Conservation (phyloP, 257 asterid genomes). For the Lycium barbarum region DNA sequence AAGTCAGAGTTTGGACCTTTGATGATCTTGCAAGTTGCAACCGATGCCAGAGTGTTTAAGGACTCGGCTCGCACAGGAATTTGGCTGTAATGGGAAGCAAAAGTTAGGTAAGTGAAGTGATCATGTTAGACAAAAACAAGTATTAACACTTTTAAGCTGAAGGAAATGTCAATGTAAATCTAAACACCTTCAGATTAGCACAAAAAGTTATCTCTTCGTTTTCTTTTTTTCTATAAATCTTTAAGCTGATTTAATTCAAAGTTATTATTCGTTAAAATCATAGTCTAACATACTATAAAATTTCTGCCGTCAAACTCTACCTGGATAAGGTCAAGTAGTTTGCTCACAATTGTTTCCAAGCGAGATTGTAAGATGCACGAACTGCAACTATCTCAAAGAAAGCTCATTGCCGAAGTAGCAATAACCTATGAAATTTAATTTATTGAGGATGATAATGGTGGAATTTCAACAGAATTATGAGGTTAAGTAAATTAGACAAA, state of each 20-base stretch:
- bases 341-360: not conserved
- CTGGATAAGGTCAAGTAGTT: not conserved
- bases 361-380: not conserved
- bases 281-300: no score
- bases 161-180: not conserved
- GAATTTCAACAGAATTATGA: not conserved
- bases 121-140: not conserved
- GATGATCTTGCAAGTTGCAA: not conserved
- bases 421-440: not conserved
- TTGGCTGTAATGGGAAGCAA: not conserved
- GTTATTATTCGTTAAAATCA: no score
- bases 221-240: no score
- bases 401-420: not conserved
- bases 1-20: not conserved
- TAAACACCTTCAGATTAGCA: not conserved
- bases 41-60: not conserved
- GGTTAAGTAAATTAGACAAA: not conserved
- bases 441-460: not conserved
- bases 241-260: no score
- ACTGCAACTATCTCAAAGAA: not conserved
- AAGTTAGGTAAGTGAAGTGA: not conserved
- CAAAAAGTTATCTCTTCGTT: no score
- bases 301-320: not conserved
- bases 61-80: not conserved
- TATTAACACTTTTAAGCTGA: not conserved